Evolutionary conservation across 805 yeast genomes (phyloP).

Genomic region (Yarrowia sp.): DNA sequence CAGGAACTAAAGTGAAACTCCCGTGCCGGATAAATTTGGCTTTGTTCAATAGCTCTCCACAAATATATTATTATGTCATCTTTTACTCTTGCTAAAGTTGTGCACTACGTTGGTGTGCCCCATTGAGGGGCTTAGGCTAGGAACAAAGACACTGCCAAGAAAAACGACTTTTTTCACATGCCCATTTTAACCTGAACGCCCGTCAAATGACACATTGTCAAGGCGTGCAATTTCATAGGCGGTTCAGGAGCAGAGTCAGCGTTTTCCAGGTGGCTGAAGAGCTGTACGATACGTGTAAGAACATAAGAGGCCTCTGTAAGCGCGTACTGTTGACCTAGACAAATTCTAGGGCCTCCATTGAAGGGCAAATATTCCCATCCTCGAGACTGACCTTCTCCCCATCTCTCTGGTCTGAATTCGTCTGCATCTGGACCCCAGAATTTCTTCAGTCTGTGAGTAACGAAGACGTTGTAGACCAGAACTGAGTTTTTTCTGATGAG

Average conservation of each 20-base stretch:
- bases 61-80: no score
- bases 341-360: slow-evolving; percentile 56
- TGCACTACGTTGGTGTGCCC: no score
- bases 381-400: slow-evolving; percentile 37
- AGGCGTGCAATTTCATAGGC: neutral
- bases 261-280: neutral
- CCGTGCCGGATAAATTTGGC: no score
- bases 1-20: neutral
- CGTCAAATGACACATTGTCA: slow-evolving; percentile 4
- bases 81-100: no score
- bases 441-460: slow-evolving; percentile 45
- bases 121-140: neutral
- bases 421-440: slow-evolving; percentile 48
- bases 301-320: slow-evolving; percentile 53
- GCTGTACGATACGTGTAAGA: slow-evolving; percentile 42
- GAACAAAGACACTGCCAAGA: slow-evolving; percentile 6
- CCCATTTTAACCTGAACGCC: neutral
- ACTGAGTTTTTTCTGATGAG: slow-evolving; percentile 46
- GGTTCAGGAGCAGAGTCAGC: neutral
- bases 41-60: no score
- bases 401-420: slow-evolving; percentile 49
- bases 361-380: slow-evolving; percentile 53
- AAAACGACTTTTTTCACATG: neutral
- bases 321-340: slow-evolving; percentile 57
- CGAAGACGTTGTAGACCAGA: slow-evolving; percentile 44